Conservation (phyloP, 495 filamentous ascomycete genomes). For the Aspergillus bridgeri region DNA sequence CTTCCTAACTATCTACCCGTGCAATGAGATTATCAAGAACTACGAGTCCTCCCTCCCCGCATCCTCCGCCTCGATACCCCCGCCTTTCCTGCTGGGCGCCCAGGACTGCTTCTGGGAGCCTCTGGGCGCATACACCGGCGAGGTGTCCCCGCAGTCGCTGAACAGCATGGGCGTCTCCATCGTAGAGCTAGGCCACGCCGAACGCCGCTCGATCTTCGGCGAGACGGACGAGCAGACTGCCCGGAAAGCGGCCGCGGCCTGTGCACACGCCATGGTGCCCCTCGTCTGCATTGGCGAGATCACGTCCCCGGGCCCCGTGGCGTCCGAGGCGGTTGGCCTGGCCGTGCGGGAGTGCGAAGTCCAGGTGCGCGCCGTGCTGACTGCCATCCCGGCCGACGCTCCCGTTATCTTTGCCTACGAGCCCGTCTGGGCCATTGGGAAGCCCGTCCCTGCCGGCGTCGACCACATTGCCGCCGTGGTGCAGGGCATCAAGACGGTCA, state of each 20-base stretch:
- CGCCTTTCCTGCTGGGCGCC: conserved; percentile 60
- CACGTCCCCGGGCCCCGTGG: conserved; percentile 42
- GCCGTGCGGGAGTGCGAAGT: conserved; percentile 62
- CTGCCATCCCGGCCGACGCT: conserved; percentile 50
- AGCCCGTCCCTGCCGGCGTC: conserved; percentile 63
- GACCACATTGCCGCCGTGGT: conserved; percentile 73
- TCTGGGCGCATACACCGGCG: conserved; percentile 69
- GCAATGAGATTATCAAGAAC: conserved; percentile 47
- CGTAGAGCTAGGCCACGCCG: conserved; percentile 78
- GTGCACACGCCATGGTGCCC: conserved; percentile 66
- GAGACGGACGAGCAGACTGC: conserved; percentile 65
- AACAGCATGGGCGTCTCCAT: conserved; percentile 61
- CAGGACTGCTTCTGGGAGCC: conserved; percentile 67
- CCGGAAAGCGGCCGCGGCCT: conserved; percentile 64
- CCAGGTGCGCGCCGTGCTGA: conserved; percentile 61
- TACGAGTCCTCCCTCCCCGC: conserved; percentile 25
- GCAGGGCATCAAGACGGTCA: conserved; percentile 49
- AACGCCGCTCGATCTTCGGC: conserved; percentile 63
- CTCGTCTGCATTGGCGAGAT: conserved; percentile 78
- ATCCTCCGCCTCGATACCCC: conserved; percentile 27
- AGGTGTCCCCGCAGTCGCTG: conserved; percentile 66
- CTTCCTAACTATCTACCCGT: conserved; percentile 62
- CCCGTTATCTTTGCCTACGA: conserved; percentile 85
- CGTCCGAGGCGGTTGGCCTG: conserved; percentile 48
- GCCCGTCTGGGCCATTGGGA: conserved; percentile 86